Evolutionary conservation across 2,329 filamentous ascomycete genomes (phyloP).

Genomic region (Sarocladium strictum): DNA sequence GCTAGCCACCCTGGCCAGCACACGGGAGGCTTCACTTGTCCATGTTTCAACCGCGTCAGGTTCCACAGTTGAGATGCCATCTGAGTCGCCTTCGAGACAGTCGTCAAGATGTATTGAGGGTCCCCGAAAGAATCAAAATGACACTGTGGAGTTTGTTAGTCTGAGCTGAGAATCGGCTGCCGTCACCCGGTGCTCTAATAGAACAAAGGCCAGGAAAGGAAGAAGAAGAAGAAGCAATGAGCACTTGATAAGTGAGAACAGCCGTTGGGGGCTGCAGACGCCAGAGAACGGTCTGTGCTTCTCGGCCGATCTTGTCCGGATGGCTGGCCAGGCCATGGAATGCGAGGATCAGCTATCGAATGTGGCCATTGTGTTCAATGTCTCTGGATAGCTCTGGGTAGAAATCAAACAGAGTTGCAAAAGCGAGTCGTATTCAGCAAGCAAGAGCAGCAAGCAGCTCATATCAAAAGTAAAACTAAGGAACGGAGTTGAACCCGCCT

Average conservation of each 20-base stretch:
- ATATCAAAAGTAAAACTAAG: neutral
- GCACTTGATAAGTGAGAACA: no score
- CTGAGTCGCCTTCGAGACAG: neutral
- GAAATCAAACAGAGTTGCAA: neutral
- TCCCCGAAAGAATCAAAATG: neutral
- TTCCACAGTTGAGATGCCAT: neutral
- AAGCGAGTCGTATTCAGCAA: constrained; percentile 5
- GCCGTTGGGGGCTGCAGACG: no score
- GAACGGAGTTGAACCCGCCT: no score
- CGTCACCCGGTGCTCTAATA: no score
- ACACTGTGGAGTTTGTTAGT: neutral
- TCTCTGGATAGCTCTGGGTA: neutral
- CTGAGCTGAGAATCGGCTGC: no score
- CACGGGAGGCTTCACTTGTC: neutral
- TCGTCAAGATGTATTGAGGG: neutral
- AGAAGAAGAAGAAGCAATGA: no score
- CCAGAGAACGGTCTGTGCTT: neutral
- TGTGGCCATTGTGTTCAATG: neutral
- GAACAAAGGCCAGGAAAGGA: no score
- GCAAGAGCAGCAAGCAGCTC: constrained; percentile 1
- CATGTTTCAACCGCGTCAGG: neutral
- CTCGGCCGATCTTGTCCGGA: neutral
- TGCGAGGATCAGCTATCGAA: neutral
- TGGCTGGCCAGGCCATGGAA: neutral
- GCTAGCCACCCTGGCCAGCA: neutral